phyloP scores from a whole-genome alignment of 805 yeast species.

The Sugiyamaella chiloensis region DNA sequence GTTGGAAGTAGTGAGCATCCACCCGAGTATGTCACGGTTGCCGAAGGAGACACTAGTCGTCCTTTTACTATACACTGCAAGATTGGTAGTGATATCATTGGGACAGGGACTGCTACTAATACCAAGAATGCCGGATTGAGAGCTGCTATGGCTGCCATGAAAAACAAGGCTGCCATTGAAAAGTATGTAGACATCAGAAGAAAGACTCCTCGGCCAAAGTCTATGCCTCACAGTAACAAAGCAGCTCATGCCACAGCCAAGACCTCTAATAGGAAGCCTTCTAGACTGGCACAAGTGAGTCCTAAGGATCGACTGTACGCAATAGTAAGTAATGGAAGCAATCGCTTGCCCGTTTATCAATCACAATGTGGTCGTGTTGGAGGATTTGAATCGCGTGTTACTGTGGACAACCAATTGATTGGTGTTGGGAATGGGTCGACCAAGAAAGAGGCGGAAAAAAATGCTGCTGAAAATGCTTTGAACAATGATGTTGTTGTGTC shows the following conservation, averaged over 20 bases:
- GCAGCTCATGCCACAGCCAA: neutral
- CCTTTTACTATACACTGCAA: slow-evolving; percentile 63
- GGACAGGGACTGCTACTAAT: slow-evolving; percentile 67
- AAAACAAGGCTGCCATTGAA: slow-evolving; percentile 55
- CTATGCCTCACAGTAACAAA: neutral
- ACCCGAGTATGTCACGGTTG: slow-evolving; percentile 53
- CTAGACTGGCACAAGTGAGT: slow-evolving; percentile 9
- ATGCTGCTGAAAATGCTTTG: slow-evolving; percentile 22
- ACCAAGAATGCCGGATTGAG: slow-evolving; percentile 73
- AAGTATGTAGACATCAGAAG: slow-evolving; percentile 59
- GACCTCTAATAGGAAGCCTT: neutral
- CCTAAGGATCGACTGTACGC: slow-evolving; percentile 22
- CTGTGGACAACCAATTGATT: slow-evolving; percentile 15
- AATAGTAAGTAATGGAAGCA: slow-evolving; percentile 11
- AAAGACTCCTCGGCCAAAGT: slow-evolving; percentile 13
- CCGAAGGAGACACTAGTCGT: slow-evolving; percentile 38
- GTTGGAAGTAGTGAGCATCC: slow-evolving; percentile 72
- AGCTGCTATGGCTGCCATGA: slow-evolving; percentile 81
- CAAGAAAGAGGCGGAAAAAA: slow-evolving; percentile 22
- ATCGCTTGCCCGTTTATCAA: slow-evolving; percentile 17
- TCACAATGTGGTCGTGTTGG: neutral
- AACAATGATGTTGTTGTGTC: slow-evolving; percentile 9
- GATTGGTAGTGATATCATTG: slow-evolving; percentile 62
- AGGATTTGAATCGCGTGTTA: slow-evolving; percentile 9
- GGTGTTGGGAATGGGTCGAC: slow-evolving; percentile 20